Base-by-base conservation (phyloP, 441 rosid genomes). In the Brassica hybrid region DNA sequence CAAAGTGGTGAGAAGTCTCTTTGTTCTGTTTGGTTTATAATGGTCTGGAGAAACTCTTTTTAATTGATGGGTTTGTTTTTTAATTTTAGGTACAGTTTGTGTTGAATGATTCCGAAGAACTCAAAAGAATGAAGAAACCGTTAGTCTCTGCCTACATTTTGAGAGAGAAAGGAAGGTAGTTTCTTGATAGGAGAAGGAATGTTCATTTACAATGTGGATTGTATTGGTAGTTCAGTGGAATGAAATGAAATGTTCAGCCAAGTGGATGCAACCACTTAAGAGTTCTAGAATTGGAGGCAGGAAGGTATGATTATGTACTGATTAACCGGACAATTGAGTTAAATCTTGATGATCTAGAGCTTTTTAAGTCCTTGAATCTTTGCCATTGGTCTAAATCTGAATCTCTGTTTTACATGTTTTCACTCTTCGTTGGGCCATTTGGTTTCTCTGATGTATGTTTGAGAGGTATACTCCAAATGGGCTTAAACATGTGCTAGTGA, bases 1-100 rank as follows among this genome's bases (percentile, higher is more conserved):
- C 54, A 5, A 77, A 58, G 52, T 80, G 68, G 65, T 45, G 71
- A 67, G 11, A n/a, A 60, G 10, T 66, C 58, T 17, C 27, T n/a
- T 72, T 56, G 60, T 56, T 56, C 12, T 50, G 17, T 54, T 17
- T 56, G 21, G 59, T 52, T 16, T 16, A 1, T 5, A 4, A 52
- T 7, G 4, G 58, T 52, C 58, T 7, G 34, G 56, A 21, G 32
- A 19, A 66, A 41, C 3, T n/a, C 38, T 14, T n/a, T 57, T 41
- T 0, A 32, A 48, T 48, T 14, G 38, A 60, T 59, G 16, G 16
- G 58, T 75, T 58, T 4, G 6, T 8, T 9, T 70, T 45, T 45
- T 14, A n/a, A n/a, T 56, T 56, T 75, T 71, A 80, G 79, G 83
- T 71, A 65, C 83, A 59, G 65, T 65, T 58, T 69, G 78, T 69